phyloP scores from a whole-genome alignment of 1,139 yeast genomes.

The Scheffersomyces illinoinensis region DNA sequence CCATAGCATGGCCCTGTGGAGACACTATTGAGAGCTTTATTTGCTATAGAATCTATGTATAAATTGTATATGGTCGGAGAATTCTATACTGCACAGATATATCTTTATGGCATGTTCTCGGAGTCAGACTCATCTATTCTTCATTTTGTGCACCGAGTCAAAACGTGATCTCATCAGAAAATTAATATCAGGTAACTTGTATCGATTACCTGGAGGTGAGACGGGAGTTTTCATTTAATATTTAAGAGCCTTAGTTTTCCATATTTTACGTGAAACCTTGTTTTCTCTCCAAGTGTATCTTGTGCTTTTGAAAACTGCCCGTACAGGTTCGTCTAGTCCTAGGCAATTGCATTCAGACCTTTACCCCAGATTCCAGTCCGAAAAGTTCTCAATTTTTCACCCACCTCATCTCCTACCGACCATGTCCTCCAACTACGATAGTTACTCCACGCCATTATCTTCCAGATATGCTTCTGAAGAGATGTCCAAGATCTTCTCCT shows the following conservation, averaged over 20 bases:
- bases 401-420: neutral
- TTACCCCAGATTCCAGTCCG: neutral
- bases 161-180: neutral
- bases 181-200: neutral
- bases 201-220: neutral
- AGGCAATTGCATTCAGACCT: neutral
- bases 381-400: neutral
- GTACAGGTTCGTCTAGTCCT: neutral
- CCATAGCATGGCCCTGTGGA: neutral
- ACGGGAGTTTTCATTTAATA: neutral
- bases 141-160: neutral
- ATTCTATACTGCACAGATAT: neutral
- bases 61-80: neutral
- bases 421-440: conserved; percentile 48
- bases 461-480: conserved; percentile 97
- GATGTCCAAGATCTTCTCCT: conserved; percentile 90
- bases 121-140: neutral
- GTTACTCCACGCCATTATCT: conserved; percentile 88
- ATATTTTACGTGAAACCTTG: neutral
- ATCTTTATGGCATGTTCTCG: neutral
- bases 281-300: neutral
- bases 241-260: neutral
- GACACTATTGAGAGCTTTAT: neutral
- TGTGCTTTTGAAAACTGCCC: neutral
- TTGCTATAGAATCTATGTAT: neutral